Evolutionary conservation across 2,329 filamentous ascomycete species (phyloP).

Genomic region (Pseudocercospora ulei): DNA sequence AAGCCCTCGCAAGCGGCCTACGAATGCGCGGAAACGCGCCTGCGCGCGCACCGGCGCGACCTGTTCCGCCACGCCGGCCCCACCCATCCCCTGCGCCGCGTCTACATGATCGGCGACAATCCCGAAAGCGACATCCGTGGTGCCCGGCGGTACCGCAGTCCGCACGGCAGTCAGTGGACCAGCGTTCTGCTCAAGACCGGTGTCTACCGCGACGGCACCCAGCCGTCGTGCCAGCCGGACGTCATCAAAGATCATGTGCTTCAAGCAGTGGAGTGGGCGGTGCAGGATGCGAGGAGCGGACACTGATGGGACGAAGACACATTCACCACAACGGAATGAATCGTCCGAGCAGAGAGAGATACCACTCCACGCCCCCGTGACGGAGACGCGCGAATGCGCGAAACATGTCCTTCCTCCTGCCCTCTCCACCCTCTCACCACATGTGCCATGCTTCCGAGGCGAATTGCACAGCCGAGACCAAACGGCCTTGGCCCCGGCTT

Average conservation of each 20-base stretch:
- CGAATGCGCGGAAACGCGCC: slow-evolving; percentile 66
- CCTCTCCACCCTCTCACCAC: neutral
- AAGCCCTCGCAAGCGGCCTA: slow-evolving; percentile 76
- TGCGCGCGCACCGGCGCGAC: slow-evolving; percentile 51
- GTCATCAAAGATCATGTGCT: slow-evolving; percentile 64
- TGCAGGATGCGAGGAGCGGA: slow-evolving; percentile 43
- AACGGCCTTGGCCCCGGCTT: too few species aligned
- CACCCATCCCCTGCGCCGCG: slow-evolving; percentile 50
- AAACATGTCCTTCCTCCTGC: neutral
- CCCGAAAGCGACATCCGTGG: slow-evolving; percentile 78
- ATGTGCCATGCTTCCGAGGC: too few species aligned
- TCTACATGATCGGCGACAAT: slow-evolving; percentile 81
- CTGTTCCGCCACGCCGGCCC: slow-evolving; percentile 37
- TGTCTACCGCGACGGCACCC: slow-evolving; percentile 53
- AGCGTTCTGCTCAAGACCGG: slow-evolving; percentile 72
- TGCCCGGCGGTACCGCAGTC: slow-evolving; percentile 64
- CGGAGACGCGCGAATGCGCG: too few species aligned
- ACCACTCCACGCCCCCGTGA: too few species aligned
- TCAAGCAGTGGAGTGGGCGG: slow-evolving; percentile 66
- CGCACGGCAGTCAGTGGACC: slow-evolving; percentile 61
- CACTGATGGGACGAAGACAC: neutral
- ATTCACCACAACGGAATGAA: neutral
- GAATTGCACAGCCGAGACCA: too few species aligned
- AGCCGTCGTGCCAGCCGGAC: slow-evolving; percentile 53
- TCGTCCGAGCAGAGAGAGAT: too few species aligned